A percentile compares a stretch with the other conserved stretches of the same genome.
phyloP scores from a whole-genome alignment of 805 yeast genomes.

The Kodamaea kakaduensis region DNA sequence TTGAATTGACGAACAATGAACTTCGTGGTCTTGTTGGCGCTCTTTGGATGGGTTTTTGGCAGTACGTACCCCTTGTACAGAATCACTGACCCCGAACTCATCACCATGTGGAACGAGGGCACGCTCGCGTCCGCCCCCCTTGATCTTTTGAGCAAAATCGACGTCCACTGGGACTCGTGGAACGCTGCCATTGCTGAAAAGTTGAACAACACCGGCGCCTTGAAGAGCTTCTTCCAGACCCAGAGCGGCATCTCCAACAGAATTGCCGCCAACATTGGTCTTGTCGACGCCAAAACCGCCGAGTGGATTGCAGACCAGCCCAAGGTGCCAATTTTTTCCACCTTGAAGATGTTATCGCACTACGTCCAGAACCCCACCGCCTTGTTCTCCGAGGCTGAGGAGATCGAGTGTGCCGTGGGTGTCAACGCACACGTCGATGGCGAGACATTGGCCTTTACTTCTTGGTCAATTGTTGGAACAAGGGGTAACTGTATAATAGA shows the following conservation, averaged over 20 bases:
- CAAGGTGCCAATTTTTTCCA: not conserved
- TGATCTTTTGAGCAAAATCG: conserved; percentile 2
- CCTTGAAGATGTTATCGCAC: not conserved
- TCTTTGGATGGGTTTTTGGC: conserved; percentile 1
- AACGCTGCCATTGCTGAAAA: conserved; percentile 2
- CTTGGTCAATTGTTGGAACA: conserved; percentile 6
- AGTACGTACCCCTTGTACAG: conserved; percentile 4
- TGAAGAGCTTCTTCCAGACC: conserved; percentile 5
- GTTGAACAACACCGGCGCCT: conserved; percentile 1
- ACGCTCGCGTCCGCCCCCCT: conserved; percentile 3
- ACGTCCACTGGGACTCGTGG: conserved; percentile 1
- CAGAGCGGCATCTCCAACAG: conserved; percentile 1
- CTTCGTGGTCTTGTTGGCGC: conserved; percentile 3
- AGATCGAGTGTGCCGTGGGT: conserved; percentile 8
- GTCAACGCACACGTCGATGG: conserved; percentile 3
- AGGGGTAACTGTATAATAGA: conserved; percentile 8
- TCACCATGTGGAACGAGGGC: conserved; percentile 1
- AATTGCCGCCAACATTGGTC: conserved; percentile 5
- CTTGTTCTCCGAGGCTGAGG: conserved; percentile 1
- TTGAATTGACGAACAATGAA: conserved; percentile 4
- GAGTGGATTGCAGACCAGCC: conserved; percentile 2
- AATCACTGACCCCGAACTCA: conserved; percentile 5
- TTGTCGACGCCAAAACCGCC: conserved; percentile 5
- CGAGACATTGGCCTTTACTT: not conserved
- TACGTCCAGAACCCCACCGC: conserved; percentile 5